A percentile compares a stretch with the other conserved stretches of the same genome.
These are phyloP conservation scores for Colletotrichum endophyticum DNA, from an alignment of 2,329 filamentous ascomycete genomes.

Conservation along the genomic window DNA sequence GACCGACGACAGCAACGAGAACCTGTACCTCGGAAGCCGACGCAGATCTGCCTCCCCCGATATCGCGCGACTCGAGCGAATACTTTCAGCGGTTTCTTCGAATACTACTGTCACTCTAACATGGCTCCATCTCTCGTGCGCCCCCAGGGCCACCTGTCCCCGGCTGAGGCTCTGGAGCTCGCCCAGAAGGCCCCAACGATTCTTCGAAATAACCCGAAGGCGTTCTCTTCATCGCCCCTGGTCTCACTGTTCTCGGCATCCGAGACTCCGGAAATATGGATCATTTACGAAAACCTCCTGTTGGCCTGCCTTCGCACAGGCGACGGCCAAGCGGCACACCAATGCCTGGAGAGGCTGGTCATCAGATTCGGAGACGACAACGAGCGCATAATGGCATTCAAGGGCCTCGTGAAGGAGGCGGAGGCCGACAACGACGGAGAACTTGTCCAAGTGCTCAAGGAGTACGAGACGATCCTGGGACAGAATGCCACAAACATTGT, in stretches of 20 bases:
- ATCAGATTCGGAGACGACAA: slow-evolving; percentile 83
- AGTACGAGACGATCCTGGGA: slow-evolving; percentile 78
- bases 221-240: slow-evolving; percentile 59
- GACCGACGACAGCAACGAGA: background rate
- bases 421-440: slow-evolving; percentile 69
- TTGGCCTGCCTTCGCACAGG: slow-evolving; percentile 83
- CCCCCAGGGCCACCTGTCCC: slow-evolving; percentile 61
- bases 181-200: slow-evolving; percentile 66
- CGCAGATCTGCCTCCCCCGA: background rate
- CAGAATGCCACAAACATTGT: slow-evolving; percentile 83
- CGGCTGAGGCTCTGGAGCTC: slow-evolving; percentile 58
- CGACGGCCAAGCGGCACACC: slow-evolving; percentile 77
- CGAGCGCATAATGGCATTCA: slow-evolving; percentile 83
- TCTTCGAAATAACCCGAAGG: slow-evolving; percentile 57
- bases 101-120: background rate
- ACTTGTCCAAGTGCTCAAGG: slow-evolving; percentile 72
- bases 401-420: slow-evolving; percentile 85
- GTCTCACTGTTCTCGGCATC: slow-evolving; percentile 57
- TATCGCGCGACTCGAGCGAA: background rate
- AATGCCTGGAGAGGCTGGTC: slow-evolving; percentile 77
- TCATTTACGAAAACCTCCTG: slow-evolving; percentile 84
- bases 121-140: slow-evolving; percentile 62
- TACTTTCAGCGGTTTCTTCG: background rate
- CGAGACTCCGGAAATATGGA: slow-evolving; percentile 84
- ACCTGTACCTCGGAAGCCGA: background rate